These are phyloP conservation scores for Acer saccharum DNA, from an alignment of 345 rosid genomes.

Conservation along the genomic window DNA sequence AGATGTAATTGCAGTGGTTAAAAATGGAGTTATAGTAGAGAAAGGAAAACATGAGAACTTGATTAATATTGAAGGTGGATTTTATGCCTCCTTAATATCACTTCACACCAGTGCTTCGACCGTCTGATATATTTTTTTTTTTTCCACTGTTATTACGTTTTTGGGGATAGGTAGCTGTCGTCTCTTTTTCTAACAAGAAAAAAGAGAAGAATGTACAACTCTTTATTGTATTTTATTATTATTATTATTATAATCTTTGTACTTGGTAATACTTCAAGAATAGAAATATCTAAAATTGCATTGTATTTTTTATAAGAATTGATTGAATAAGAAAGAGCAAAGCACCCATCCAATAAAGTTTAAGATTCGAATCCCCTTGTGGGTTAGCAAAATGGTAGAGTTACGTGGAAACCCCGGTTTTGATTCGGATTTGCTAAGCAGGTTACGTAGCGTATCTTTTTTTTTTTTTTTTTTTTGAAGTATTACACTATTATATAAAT, in stretches of 20 bases:
- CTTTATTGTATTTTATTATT: background rate
- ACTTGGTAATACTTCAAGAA: background rate
- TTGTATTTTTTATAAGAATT: conserved; percentile 1
- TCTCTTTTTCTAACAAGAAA: background rate
- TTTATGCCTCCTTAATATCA: conserved; percentile 49
- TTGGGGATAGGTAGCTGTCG: background rate
- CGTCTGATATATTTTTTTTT: background rate
- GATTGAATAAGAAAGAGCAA: background rate
- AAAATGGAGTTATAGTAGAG: conserved; percentile 57
- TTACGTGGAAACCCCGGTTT: too few species aligned
- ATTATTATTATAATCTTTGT: background rate
- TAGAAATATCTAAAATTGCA: background rate
- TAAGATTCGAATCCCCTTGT: too few species aligned
- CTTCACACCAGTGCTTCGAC: conserved; percentile 43
- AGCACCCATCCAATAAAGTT: background rate
- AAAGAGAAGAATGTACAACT: background rate
- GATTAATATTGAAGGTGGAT: conserved; percentile 39
- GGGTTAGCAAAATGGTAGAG: too few species aligned
- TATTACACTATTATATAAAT: too few species aligned
- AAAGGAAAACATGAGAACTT: conserved; percentile 57
- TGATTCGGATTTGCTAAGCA: too few species aligned
- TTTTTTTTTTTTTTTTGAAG: too few species aligned
- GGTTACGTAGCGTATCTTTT: too few species aligned
- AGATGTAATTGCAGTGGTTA: conserved; percentile 57
- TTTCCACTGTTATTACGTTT: too few species aligned